phyloP scores from a whole-genome alignment of 306 rosid species.

The Vachellia collinsii region DNA sequence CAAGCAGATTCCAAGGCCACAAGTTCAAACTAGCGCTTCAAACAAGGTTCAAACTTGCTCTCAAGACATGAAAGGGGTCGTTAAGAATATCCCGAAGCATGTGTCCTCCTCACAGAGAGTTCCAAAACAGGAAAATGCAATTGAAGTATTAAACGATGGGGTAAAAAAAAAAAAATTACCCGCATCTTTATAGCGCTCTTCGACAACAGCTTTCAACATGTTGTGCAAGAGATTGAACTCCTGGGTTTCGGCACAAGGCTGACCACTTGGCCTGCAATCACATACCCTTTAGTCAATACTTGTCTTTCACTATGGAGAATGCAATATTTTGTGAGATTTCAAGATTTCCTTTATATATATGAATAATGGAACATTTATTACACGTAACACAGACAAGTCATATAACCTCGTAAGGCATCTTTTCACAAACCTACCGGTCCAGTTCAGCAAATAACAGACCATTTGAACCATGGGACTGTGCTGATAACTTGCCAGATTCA shows the following conservation, averaged over 20 bases:
- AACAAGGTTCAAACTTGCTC: no score
- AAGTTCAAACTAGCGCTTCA: neutral
- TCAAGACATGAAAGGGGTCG: neutral
- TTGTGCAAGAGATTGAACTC: constrained; percentile 88
- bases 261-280: constrained; percentile 81
- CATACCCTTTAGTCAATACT: constrained; percentile 20
- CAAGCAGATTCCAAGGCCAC: no score
- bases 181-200: constrained; percentile 96
- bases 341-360: constrained; percentile 19
- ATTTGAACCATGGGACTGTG: constrained; percentile 67
- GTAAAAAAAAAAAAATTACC: constrained; percentile 48
- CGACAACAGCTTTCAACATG: constrained; percentile 91
- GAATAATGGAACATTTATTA: neutral
- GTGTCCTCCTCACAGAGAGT: no score
- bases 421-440: constrained; percentile 78
- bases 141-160: neutral
- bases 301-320: no score
- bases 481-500: constrained; percentile 76
- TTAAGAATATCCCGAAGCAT: neutral
- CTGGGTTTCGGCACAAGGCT: constrained; percentile 80
- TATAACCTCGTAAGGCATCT: neutral
- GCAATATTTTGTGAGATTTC: no score
- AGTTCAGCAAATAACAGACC: constrained; percentile 79
- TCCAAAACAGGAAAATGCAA: no score
- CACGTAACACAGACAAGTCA: neutral